Evolutionary conservation across 495 filamentous ascomycete genomes (phyloP), one percentile per base, ranked within the genome.

Genomic region (Xeromyces bisporus): DNA sequence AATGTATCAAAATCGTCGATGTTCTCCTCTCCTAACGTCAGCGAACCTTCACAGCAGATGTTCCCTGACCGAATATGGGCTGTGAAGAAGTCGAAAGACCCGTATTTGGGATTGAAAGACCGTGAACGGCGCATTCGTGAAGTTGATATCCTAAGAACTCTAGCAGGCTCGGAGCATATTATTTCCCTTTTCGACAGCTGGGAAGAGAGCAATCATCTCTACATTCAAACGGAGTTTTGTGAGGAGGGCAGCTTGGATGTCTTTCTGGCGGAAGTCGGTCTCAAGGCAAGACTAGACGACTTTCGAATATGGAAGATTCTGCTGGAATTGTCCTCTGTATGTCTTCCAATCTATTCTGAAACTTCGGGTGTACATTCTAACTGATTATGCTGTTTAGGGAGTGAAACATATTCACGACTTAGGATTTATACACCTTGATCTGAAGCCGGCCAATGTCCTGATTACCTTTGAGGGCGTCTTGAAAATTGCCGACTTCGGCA

Each of bases 241-340:
- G 81, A 91, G 44, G 80, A 91, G 46, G 89, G 89, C 6, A 91
- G 80, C 37, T 55, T 97, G 28, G 79, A 89, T 47, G 54, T 71
- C 1, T 94, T 94, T 48, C 67, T 96, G 7, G 59, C 67, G 7
- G 65, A 77, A 31, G 73, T 80, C 36, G 89, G 89, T 4, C 58
- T 73, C 30, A 81, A 78, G 47, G 84, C 80, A 28, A 71, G 87
- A 41, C 53, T 97, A 33, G 89, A 97, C 58, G 89, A 96, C 48
- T 97, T 96, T 50, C 67, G 89, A 15, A 91, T 96, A 43, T 97
- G 89, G 89, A 97, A 97, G 54, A 84, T 96, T 25, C 56, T 93
- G 38, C 64, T 91, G 6, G 89, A 97, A 46, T 40, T 89, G 23
- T 64, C 74, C 39, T 58, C 75, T 62, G 82, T 87, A 66, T 23